Evolutionary conservation across 805 yeast genomes (phyloP).

Genomic region (Candida loeiensis): DNA sequence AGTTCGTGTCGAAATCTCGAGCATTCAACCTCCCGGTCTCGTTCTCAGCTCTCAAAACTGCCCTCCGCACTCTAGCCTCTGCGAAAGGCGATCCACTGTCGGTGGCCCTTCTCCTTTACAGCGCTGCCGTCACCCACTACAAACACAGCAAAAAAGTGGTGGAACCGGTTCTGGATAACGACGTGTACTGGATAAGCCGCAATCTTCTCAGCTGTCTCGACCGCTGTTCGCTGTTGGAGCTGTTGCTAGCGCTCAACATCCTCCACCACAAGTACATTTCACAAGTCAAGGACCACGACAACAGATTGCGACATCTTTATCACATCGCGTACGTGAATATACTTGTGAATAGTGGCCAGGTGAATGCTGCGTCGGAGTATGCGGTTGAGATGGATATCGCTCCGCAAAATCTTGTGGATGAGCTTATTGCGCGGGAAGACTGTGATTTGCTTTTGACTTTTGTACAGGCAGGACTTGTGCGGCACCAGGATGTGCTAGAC

Average conservation of each 20-base stretch:
- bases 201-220: conserved; percentile 10
- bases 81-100: conserved; percentile 8
- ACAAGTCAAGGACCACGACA: conserved; percentile 3
- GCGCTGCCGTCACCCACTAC: conserved; percentile 9
- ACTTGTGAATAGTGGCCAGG: conserved; percentile 23
- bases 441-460: conserved; percentile 12
- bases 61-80: conserved; percentile 3
- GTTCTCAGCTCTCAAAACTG: conserved; percentile 1
- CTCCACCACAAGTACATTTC: conserved; percentile 20
- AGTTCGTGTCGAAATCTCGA: conserved; percentile 1
- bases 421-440: conserved; percentile 17
- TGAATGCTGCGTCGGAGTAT: conserved; percentile 20
- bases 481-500: neutral
- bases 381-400: conserved; percentile 5
- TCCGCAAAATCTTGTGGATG: conserved; percentile 5
- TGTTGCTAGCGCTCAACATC: conserved; percentile 15
- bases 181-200: conserved; percentile 5
- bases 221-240: conserved; percentile 10
- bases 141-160: conserved; percentile 10
- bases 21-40: conserved; percentile 4
- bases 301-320: conserved; percentile 16
- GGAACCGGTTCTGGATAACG: conserved; percentile 9
- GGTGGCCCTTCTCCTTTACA: conserved; percentile 7
- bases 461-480: conserved; percentile 9
- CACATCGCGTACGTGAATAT: conserved; percentile 21